Percentiles rank a stretch among this genome's conserved stretches.
Conservation (phyloP, 2,329 filamentous ascomycete species). For the Lizonia empirigonia region DNA sequence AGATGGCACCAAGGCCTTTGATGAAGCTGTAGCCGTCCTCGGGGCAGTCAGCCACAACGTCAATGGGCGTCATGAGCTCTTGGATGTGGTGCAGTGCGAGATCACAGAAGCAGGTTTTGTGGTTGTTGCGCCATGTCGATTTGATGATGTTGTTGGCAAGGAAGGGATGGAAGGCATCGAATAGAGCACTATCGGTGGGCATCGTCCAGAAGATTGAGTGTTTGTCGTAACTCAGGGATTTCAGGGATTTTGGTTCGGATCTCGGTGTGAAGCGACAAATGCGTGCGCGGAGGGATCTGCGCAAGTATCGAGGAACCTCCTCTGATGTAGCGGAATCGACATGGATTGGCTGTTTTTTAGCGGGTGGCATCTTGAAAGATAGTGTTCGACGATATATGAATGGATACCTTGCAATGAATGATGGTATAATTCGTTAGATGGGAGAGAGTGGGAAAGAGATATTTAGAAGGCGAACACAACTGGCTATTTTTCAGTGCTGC, state of each 20-base stretch:
- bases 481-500: background rate
- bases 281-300: background rate
- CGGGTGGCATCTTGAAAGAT: background rate
- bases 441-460: background rate
- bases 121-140: background rate
- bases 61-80: background rate
- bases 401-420: background rate
- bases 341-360: background rate
- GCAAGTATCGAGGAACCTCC: background rate
- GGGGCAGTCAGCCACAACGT: background rate
- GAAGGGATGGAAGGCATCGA: background rate
- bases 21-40: background rate
- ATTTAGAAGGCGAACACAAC: background rate
- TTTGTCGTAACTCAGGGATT: background rate
- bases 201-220: background rate
- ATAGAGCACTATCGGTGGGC: background rate
- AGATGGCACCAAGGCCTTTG: no score
- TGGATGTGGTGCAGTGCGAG: background rate
- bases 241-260: background rate
- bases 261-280: background rate
- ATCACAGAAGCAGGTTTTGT: constrained; percentile 1
- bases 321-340: background rate
- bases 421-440: background rate
- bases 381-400: background rate
- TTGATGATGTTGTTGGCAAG: background rate